A percentile compares a stretch with the other conserved stretches of the same genome.
Conservation (phyloP, 2,329 filamentous ascomycete genomes). For the Ophiostoma australiae region DNA sequence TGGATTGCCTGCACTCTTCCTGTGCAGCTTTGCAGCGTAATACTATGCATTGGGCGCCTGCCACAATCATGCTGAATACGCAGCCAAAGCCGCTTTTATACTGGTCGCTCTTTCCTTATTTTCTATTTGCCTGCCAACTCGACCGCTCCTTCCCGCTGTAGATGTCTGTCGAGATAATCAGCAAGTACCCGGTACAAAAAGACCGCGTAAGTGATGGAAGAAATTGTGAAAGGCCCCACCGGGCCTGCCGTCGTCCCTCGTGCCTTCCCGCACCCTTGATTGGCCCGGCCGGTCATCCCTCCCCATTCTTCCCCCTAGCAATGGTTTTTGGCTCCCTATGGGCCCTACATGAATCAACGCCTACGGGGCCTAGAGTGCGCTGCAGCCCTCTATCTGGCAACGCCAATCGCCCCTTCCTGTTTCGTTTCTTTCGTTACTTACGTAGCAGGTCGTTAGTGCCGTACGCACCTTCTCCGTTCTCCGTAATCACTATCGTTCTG, state of each 20-base stretch:
- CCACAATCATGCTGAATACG: neutral
- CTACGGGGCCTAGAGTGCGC: neutral
- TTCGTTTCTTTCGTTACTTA: constrained; percentile 18
- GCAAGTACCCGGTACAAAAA: constrained; percentile 19
- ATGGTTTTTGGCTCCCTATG: neutral
- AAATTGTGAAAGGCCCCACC: constrained; percentile 21
- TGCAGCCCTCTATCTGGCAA: neutral
- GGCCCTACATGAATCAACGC: neutral
- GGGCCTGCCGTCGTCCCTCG: constrained; percentile 16
- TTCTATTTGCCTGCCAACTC: neutral
- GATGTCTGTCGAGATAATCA: neutral
- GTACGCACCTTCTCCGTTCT: neutral
- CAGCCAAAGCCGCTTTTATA: neutral
- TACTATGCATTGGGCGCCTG: neutral
- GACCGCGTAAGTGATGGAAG: constrained; percentile 18
- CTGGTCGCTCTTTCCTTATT: neutral
- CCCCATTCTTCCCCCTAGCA: constrained; percentile 16
- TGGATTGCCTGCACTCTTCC: neutral
- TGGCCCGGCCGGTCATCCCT: constrained; percentile 15
- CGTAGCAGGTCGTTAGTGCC: neutral
- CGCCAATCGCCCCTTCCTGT: constrained; percentile 7
- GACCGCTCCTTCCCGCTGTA: neutral
- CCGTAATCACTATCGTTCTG: neutral
- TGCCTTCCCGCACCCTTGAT: constrained; percentile 19
- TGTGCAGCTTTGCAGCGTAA: neutral